phyloP scores from a whole-genome alignment of 257 asterid genomes.

The Dorcoceras hygrometricum region DNA sequence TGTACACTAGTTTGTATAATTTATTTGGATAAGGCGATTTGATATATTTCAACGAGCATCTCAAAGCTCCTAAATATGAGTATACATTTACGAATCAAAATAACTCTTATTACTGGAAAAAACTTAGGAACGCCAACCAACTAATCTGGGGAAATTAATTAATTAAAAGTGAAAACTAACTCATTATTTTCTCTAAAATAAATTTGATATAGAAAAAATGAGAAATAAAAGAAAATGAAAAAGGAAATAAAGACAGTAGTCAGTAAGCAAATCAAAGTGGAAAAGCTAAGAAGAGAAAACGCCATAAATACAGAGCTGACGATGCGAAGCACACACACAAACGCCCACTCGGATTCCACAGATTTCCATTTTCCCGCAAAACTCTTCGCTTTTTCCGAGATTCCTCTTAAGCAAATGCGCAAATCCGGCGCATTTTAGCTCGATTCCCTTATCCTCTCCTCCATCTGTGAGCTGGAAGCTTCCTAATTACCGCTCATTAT shows the following conservation, averaged over 20 bases:
- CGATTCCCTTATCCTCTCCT: constrained; percentile 7
- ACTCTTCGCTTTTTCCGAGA: constrained; percentile 44
- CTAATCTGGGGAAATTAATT: too few species aligned
- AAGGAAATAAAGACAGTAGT: not conserved
- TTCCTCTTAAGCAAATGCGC: constrained; percentile 21
- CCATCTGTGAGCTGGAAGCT: not conserved
- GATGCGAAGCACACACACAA: constrained; percentile 23
- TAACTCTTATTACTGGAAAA: too few species aligned
- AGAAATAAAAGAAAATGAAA: not conserved
- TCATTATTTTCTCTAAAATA: too few species aligned
- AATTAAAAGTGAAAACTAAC: too few species aligned
- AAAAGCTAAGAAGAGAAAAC: not conserved
- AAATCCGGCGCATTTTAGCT: constrained; percentile 13
- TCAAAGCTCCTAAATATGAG: too few species aligned
- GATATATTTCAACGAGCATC: too few species aligned
- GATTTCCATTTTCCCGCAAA: constrained; percentile 27
- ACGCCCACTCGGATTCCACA: constrained; percentile 27
- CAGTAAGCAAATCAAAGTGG: not conserved
- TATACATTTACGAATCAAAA: too few species aligned
- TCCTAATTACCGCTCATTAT: constrained; percentile 2
- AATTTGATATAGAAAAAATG: too few species aligned
- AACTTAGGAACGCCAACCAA: too few species aligned
- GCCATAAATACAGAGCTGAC: constrained; percentile 28
- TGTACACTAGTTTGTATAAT: too few species aligned
- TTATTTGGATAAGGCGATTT: too few species aligned